These are phyloP conservation scores for Fonsecaea monophora DNA, from an alignment of 2,329 filamentous ascomycete species.

Conservation along the genomic window DNA sequence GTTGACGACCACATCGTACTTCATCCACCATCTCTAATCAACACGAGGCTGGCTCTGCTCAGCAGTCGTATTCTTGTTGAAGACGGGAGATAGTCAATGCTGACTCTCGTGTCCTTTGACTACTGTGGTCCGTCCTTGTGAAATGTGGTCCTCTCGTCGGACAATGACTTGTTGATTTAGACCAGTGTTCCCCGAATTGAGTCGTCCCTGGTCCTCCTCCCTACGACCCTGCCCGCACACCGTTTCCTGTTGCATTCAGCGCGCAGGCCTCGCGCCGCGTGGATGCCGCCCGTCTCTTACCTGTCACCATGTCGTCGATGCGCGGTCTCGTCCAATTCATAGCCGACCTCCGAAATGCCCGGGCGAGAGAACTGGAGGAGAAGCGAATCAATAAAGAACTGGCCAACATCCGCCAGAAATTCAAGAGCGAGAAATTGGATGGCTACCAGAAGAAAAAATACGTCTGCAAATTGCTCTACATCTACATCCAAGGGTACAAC, in stretches of 20 bases:
- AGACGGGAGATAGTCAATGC: background rate
- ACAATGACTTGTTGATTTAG: background rate
- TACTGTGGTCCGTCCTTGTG: background rate
- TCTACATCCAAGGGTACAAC: constrained; percentile 98
- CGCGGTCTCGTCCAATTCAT: constrained; percentile 95
- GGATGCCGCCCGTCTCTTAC: constrained; percentile 13
- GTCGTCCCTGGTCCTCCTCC: background rate
- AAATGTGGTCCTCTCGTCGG: background rate
- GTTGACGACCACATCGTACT: constrained; percentile 6
- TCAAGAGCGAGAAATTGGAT: constrained; percentile 91
- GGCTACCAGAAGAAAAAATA: constrained; percentile 99
- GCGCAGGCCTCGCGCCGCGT: constrained; percentile 2
- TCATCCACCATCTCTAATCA: constrained; percentile 9
- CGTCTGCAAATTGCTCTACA: constrained; percentile 99
- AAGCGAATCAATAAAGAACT: constrained; percentile 99
- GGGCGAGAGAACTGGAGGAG: constrained; percentile 94
- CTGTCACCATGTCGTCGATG: constrained; percentile 49
- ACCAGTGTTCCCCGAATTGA: background rate
- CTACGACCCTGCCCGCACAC: constrained; percentile 9
- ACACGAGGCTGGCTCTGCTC: constrained; percentile 17
- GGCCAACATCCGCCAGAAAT: constrained; percentile 98
- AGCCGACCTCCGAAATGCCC: constrained; percentile 90
- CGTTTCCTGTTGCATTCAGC: constrained; percentile 8
- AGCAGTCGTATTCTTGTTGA: constrained; percentile 4
- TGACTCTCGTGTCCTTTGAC: background rate